These are phyloP conservation scores for Aspergillus ostianus DNA, from an alignment of 495 filamentous ascomycete species.

Conservation along the genomic window DNA sequence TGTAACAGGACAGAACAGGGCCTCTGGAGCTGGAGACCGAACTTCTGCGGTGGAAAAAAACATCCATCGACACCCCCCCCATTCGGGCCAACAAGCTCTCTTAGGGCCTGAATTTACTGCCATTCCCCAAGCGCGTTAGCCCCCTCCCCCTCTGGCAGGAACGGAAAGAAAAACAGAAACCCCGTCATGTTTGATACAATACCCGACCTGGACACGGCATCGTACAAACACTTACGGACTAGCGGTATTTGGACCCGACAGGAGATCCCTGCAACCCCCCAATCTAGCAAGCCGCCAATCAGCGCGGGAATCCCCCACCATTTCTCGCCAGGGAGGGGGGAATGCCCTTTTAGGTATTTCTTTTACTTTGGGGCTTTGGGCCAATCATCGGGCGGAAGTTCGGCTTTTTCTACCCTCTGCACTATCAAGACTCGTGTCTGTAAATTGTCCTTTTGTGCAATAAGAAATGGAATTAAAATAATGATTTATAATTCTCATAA, in stretches of 20 bases:
- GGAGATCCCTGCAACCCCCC: conserved; percentile 22
- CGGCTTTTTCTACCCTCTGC: conserved; percentile 6
- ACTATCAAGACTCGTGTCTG: not conserved
- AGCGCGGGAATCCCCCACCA: conserved; percentile 16
- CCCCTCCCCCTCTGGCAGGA: conserved; percentile 10
- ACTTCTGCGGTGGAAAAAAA: conserved; percentile 5
- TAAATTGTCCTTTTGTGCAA: not conserved
- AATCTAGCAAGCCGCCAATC: conserved; percentile 21
- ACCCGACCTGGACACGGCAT: conserved; percentile 17
- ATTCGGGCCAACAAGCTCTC: conserved; percentile 10
- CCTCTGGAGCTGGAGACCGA: too few relatives aligned
- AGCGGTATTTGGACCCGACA: conserved; percentile 17
- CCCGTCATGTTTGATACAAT: conserved; percentile 19
- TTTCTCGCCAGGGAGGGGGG: conserved; percentile 7
- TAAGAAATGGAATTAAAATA: not conserved
- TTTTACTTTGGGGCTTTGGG: conserved; percentile 9
- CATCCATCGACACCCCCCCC: conserved; percentile 11
- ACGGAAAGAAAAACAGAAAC: not conserved
- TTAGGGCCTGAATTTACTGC: conserved; percentile 1
- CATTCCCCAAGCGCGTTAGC: conserved; percentile 20
- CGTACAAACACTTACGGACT: conserved; percentile 17
- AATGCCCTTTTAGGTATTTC: conserved; percentile 10
- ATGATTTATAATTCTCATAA: too few relatives aligned
- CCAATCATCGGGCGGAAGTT: conserved; percentile 14
- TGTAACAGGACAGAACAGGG: too few relatives aligned